Evolutionary conservation across 768 basidiomycete genomes (phyloP).

Genomic region (Floccularia luteovirens): DNA sequence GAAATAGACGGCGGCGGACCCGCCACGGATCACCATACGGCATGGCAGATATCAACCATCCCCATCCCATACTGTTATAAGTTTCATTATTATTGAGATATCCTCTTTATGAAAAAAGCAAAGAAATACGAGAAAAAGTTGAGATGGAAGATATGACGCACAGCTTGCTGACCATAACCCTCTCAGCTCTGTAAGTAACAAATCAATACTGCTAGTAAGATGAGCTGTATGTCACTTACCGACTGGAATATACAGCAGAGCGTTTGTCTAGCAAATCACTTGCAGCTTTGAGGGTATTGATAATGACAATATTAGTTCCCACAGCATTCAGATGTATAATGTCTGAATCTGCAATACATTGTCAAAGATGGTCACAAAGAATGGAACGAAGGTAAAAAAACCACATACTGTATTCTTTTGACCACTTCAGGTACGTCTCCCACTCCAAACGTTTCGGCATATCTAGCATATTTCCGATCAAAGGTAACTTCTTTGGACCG

Average conservation of each 20-base stretch:
- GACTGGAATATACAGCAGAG: slow-evolving; percentile 8
- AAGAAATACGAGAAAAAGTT: too few species aligned
- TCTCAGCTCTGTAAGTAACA: too few species aligned
- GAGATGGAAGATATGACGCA: too few species aligned
- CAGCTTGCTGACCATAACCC: too few species aligned
- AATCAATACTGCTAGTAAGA: too few species aligned
- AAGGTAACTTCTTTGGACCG: slow-evolving; percentile 1
- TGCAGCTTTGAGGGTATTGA: slow-evolving; percentile 8
- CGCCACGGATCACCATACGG: slow-evolving; percentile 33
- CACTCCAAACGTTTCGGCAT: slow-evolving; percentile 1
- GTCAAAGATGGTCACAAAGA: neutral
- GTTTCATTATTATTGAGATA: too few species aligned
- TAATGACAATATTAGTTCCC: slow-evolving; percentile 8
- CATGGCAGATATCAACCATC: slow-evolving; percentile 30
- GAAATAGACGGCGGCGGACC: slow-evolving; percentile 29
- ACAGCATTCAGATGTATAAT: slow-evolving; percentile 10
- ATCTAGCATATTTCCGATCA: slow-evolving; percentile 2
- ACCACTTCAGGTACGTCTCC: neutral
- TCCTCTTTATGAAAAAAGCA: too few species aligned
- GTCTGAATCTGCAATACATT: slow-evolving; percentile 2
- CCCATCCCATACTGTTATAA: slow-evolving; percentile 29
- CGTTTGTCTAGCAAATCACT: slow-evolving; percentile 10
- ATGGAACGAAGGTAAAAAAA: neutral
- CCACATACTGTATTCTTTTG: slow-evolving; percentile 1
- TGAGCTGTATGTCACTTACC: too few species aligned